Percentiles rank a stretch among this genome's conserved stretches.
These are phyloP conservation scores for Metschnikowia henanensis DNA, from an alignment of 805 yeast species.

Conservation along the genomic window DNA sequence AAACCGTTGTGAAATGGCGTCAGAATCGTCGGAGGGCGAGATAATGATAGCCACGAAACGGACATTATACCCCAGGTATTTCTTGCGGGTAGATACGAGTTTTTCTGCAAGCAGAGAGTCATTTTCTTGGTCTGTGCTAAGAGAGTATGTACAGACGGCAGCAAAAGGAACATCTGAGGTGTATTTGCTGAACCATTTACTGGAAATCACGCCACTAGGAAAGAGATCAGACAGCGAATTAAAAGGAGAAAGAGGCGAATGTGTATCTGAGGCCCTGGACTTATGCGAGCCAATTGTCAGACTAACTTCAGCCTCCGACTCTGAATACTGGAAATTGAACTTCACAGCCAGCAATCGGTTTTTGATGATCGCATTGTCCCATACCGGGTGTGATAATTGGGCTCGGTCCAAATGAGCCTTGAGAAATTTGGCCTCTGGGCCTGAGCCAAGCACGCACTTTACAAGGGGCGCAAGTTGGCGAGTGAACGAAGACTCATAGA, in stretches of 20 bases:
- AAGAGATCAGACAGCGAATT: constrained; percentile 27
- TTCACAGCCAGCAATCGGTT: constrained; percentile 35
- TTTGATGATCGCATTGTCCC: constrained; percentile 41
- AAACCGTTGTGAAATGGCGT: constrained; percentile 24
- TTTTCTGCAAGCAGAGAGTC: constrained; percentile 15
- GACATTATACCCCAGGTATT: constrained; percentile 10
- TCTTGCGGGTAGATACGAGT: constrained; percentile 2
- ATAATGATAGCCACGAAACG: constrained; percentile 27
- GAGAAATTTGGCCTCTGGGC: constrained; percentile 5
- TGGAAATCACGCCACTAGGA: constrained; percentile 30
- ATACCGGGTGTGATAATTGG: constrained; percentile 22
- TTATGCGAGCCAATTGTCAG: constrained; percentile 8
- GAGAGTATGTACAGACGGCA: constrained; percentile 21
- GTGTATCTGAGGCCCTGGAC: constrained; percentile 14
- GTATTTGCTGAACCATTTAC: constrained; percentile 39
- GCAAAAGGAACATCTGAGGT: constrained; percentile 32
- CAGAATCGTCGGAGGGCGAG: constrained; percentile 15
- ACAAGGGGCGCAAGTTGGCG: constrained; percentile 40
- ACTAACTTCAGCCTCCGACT: constrained; percentile 4
- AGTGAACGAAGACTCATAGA: constrained; percentile 26
- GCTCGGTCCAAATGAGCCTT: constrained; percentile 14
- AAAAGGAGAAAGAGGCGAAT: constrained; percentile 40
- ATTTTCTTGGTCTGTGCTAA: constrained; percentile 18
- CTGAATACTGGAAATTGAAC: constrained; percentile 25
- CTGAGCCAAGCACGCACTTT: constrained; percentile 15